These are phyloP conservation scores for Aureobasidium vineae DNA, from an alignment of 2,329 filamentous ascomycete genomes.

Conservation along the genomic window DNA sequence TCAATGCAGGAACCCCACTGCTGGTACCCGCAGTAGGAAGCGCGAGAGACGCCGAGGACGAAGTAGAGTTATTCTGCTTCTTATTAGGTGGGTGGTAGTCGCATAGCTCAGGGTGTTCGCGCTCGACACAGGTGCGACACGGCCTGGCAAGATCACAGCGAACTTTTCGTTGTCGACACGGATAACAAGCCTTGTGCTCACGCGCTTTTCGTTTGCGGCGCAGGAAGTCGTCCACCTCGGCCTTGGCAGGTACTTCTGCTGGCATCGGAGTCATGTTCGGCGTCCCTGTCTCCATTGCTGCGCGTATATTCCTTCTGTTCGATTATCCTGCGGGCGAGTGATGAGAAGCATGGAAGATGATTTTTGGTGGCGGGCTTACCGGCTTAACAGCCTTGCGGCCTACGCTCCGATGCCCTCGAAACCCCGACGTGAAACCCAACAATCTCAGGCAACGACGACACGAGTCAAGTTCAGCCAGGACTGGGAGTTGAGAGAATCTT, in stretches of 20 bases:
- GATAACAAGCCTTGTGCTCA: constrained; percentile 55
- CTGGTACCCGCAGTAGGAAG: constrained; percentile 6
- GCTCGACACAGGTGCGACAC: constrained; percentile 52
- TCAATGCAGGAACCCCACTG: constrained; percentile 20
- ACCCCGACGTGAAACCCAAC: neutral
- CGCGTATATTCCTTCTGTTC: neutral
- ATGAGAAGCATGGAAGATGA: neutral
- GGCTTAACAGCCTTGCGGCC: neutral
- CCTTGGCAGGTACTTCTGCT: constrained; percentile 38
- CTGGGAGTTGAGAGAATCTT: neutral
- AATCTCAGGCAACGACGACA: neutral
- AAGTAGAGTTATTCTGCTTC: constrained; percentile 33
- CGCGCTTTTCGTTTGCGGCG: constrained; percentile 52
- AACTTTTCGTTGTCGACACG: constrained; percentile 47
- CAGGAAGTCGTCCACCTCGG: constrained; percentile 52
- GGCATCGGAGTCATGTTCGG: constrained; percentile 13
- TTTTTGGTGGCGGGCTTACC: constrained; percentile 16
- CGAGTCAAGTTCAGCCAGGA: neutral
- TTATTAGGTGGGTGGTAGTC: constrained; percentile 43
- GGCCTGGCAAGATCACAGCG: constrained; percentile 50
- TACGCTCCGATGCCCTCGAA: neutral
- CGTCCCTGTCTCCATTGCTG: constrained; percentile 27
- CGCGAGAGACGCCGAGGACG: constrained; percentile 4
- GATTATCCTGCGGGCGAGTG: neutral
- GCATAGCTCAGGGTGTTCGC: constrained; percentile 53